Conservation (phyloP, 1,139 yeast species). For the Yamadazyma membranifaciens region DNA sequence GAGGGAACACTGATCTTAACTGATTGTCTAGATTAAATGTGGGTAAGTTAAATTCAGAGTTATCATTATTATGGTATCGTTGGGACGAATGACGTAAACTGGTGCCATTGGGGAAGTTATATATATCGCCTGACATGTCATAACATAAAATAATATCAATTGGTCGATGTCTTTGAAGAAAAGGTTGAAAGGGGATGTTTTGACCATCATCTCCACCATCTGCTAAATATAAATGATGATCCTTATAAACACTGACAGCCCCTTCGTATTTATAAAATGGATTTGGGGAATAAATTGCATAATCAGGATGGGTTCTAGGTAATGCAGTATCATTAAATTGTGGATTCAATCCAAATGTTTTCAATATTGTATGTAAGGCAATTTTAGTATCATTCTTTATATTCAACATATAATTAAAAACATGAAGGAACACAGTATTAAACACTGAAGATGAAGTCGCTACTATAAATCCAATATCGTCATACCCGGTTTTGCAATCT, state of each 20-base stretch:
- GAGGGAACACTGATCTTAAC: constrained; percentile 6
- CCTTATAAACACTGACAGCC: constrained; percentile 13
- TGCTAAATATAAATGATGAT: constrained; percentile 29
- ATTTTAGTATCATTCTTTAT: constrained; percentile 36
- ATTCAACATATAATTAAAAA: constrained; percentile 43
- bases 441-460: constrained; percentile 75
- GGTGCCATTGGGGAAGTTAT: constrained; percentile 42
- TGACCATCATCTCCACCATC: constrained; percentile 50
- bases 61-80: constrained; percentile 22
- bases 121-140: constrained; percentile 39
- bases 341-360: constrained; percentile 46
- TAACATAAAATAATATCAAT: constrained; percentile 36
- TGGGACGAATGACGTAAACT: constrained; percentile 19
- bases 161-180: constrained; percentile 26
- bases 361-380: constrained; percentile 45
- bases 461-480: constrained; percentile 69
- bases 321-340: constrained; percentile 17
- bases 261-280: constrained; percentile 54
- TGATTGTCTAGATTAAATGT: constrained; percentile 13
- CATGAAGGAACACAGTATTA: constrained; percentile 50
- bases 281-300: constrained; percentile 71
- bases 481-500: constrained; percentile 57
- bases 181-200: constrained; percentile 41
- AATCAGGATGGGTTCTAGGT: constrained; percentile 53
- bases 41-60: constrained; percentile 16